A percentile compares a stretch with the other conserved stretches of the same genome.
Evolutionary conservation across 1,284 basidiomycete species (phyloP).

Genomic region (Amylostereum areolatum): DNA sequence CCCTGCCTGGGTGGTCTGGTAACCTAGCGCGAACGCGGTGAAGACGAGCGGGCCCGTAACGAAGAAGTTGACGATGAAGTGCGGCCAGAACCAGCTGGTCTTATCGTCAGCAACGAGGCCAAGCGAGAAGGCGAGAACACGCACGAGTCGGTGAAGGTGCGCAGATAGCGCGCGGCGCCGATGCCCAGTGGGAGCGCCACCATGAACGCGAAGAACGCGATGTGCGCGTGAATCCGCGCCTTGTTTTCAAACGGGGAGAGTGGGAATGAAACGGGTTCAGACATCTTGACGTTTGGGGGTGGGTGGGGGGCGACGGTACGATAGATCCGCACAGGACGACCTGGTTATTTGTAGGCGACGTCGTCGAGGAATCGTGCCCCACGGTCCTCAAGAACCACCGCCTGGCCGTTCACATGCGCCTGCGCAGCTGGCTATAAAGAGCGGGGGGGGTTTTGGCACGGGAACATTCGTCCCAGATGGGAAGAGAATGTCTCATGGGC

Average conservation of each 20-base stretch:
- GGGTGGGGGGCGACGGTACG: no score
- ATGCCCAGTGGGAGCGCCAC: neutral
- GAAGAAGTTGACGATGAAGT: neutral
- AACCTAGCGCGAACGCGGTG: neutral
- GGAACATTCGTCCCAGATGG: no score
- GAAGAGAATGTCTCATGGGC: no score
- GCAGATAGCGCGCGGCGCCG: neutral
- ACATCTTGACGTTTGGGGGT: no score
- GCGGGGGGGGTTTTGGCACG: no score
- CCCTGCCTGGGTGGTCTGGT: neutral
- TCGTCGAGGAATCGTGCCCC: no score
- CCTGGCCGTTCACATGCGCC: no score
- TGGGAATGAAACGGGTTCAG: neutral
- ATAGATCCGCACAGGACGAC: no score
- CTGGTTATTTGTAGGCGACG: no score
- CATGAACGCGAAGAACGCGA: constrained; percentile 1
- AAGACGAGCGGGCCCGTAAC: neutral
- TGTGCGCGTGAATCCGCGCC: neutral
- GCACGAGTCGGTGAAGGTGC: neutral
- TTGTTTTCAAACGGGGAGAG: neutral
- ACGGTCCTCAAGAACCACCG: no score
- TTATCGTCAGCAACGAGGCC: neutral
- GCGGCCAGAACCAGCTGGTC: neutral
- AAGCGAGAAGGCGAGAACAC: neutral
- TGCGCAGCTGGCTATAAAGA: no score